Base-by-base conservation (phyloP, 1,139 yeast species). In the Schizosaccharomyces versatilis region DNA sequence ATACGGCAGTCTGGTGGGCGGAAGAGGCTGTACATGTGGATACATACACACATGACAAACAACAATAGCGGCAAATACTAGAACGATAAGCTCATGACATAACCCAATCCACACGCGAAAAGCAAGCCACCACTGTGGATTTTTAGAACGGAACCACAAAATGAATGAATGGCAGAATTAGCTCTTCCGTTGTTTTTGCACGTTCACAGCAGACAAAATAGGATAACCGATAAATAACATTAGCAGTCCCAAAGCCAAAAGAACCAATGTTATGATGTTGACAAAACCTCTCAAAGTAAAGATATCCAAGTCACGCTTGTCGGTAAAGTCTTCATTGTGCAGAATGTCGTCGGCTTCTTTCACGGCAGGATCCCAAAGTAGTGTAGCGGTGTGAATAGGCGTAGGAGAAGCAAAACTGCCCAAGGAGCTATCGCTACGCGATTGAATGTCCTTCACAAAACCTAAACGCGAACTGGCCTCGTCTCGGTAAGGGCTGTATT, bases 281-380 rank as follows among this genome's bases (percentile, higher is more conserved):
- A 53, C 54, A 36, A 53, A 32, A 5, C 58, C 58, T 38, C 58
- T 41, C 36, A 53, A 48, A 7, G 58, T 56, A 51, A 54, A 56
- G 36, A 56, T 41, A 41, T 49, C 40, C 14, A 41, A 47, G 38
- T 56, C 58, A 8, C 55, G 47, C 39, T 49, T 53, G 15, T 51
- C 54, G 15, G 57, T 52, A 17, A 53, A 40, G 3, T 47, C 41
- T 10, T 58, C 58, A 40, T 57, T 54, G 42, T 57, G 59, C 49
- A 57, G 32, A 47, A 53, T 53, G 41, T 57, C 59, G 14, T 57
- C 59, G 40, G 52, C 56, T 47, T 57, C 59, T 14, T 44, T 42
- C 15, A 53, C 54, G 39, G 36, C 36, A 12, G 59, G 59, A 40
- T 57, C 54, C 58, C 58, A 57, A 12, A 57, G 41, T 17, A 54